phyloP scores from a whole-genome alignment of 2,329 filamentous ascomycete species.

The Balansia obtecta region DNA sequence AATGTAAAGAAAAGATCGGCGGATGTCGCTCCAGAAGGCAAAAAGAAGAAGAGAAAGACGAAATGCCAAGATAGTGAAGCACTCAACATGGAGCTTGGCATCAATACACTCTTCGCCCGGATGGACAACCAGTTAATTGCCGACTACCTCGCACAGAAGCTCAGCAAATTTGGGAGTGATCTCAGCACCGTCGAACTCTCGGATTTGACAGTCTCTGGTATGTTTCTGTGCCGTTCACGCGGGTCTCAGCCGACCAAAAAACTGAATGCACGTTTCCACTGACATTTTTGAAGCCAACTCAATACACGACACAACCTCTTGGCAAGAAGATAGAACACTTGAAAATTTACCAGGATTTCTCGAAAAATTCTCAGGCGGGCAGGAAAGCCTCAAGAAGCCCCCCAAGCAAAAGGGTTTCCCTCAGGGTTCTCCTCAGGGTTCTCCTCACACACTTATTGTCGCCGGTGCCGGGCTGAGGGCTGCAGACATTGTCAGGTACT shows the following conservation, averaged over 20 bases:
- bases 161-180: conserved; percentile 65
- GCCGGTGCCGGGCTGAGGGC: conserved; percentile 74
- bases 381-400: conserved; percentile 47
- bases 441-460: conserved; percentile 82
- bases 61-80: conserved; percentile 38
- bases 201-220: conserved; percentile 70
- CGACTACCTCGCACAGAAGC: conserved; percentile 73
- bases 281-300: conserved; percentile 43
- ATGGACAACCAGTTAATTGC: conserved; percentile 78
- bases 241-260: not conserved
- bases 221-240: conserved; percentile 9
- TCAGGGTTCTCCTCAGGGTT: conserved; percentile 72
- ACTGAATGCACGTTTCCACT: not conserved
- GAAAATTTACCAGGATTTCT: conserved; percentile 70
- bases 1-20: conserved; percentile 43
- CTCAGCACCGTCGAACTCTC: conserved; percentile 74
- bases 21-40: conserved; percentile 28
- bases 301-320: conserved; percentile 71
- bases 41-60: conserved; percentile 43
- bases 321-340: conserved; percentile 51
- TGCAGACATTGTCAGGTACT: conserved; percentile 66
- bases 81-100: conserved; percentile 54
- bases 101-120: conserved; percentile 68
- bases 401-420: conserved; percentile 59
- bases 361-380: conserved; percentile 49